Evolutionary conservation across 148 eudicot species (phyloP).

Genomic region (Arctostaphylos glauca): DNA sequence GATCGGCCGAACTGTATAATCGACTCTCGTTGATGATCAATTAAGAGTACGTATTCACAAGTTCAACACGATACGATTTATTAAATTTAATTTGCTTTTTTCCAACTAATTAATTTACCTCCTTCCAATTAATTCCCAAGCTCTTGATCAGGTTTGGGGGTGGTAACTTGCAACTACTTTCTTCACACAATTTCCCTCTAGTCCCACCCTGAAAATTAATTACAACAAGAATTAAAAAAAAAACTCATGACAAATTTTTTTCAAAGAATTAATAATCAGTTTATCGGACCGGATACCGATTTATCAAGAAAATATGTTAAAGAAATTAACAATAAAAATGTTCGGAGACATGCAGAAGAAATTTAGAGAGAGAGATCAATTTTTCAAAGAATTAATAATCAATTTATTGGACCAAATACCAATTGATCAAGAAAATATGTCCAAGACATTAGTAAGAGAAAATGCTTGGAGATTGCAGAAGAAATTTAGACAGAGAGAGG

Average conservation of each 20-base stretch:
- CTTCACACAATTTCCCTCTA: conserved; percentile 15
- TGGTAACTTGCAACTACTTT: conserved; percentile 17
- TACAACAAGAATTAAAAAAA: background rate
- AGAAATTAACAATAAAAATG: background rate
- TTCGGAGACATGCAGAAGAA: background rate
- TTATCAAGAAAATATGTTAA: background rate
- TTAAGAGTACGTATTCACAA: background rate
- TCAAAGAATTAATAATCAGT: too few relatives aligned
- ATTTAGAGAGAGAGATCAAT: background rate
- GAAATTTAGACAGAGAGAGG: too few relatives aligned
- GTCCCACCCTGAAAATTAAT: conserved; percentile 16
- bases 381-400: too few relatives aligned
- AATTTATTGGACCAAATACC: too few relatives aligned
- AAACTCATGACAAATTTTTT: too few relatives aligned
- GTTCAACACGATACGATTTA: background rate
- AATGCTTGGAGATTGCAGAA: too few relatives aligned
- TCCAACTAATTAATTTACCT: background rate
- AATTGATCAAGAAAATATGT: too few relatives aligned
- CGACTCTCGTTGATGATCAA: too few relatives aligned
- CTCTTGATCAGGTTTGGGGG: conserved; percentile 19
- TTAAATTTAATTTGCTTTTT: background rate
- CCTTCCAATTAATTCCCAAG: background rate
- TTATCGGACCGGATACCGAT: too few relatives aligned
- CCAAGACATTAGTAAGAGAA: too few relatives aligned
- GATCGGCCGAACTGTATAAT: background rate